Base-by-base conservation (phyloP, 768 basidiomycete species). In the Macrolepiota dolichaula region DNA sequence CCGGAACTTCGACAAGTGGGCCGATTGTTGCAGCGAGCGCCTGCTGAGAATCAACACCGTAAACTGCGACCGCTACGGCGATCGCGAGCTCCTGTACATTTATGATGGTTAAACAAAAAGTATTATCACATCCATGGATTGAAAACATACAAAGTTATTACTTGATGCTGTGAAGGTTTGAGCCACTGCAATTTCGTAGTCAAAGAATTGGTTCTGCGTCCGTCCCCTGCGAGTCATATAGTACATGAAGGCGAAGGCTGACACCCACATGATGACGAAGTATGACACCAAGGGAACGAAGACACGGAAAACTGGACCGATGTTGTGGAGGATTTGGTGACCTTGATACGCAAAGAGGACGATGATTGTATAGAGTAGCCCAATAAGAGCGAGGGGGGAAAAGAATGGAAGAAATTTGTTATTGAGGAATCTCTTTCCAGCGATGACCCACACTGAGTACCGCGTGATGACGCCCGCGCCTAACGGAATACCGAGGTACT, bases 401-500 rank as follows among this genome's bases (percentile, higher is more conserved):
- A 94, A 90, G 42, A 73, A 62, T 0, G 85, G 87, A n/a, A 92
- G 72, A 75, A 94, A 93, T 12, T 73, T 75, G 9, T 73, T 76
- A 27, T 82, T 69, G 62, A 91, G 79, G 68, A 83, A 83, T 2
- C 67, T 61, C 35, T 78, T 81, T 42, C 79, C 75, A 2, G 78
- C 72, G 2, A 82, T 35, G 13, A 65, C 66, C 67, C 85, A 81
- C n/a, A 88, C 73, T 25, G 71, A 51, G 63, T 81, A 83, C 2
- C 92, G 82, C 0, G 92, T 94, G n/a, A 85, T 38, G 15, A 92
- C 65, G 2, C 91, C 93, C 0, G 86, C 86, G 0, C 72, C 79
- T 1, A 94, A 79, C 1, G 92, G 93, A 38, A 94, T 94, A 4
- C 92, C 93, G 51, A 94, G 83, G 71, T 92, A 93, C 88, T 90